Evolutionary conservation across 2,329 filamentous ascomycete species (phyloP), one percentile per base, ranked within the genome.

Genomic region (Aspergillus carbonarius): DNA sequence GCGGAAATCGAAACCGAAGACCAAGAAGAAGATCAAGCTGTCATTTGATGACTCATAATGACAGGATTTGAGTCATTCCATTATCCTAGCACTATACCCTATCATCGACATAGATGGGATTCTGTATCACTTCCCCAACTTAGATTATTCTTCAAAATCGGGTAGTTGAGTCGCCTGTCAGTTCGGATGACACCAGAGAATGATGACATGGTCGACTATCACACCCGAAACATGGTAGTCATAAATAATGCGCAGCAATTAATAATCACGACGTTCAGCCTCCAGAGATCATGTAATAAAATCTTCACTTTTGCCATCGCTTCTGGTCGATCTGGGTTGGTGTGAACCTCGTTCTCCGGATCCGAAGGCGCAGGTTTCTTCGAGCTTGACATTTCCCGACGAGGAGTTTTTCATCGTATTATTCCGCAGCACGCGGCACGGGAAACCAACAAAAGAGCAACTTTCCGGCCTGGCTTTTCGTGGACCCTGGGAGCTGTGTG

Each of bases 1-100:
- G 48, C 69, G 68, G 50, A 78, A 77, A 62, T 61, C 70, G 8
- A 77, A 76, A 60, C 65, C 67, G 59, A 77, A 75, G 62, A 74
- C 73, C 71, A 79, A 68, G 59, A 77, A 75, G 72, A 79, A 78
- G 64, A 76, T 79, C 60, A 79, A 79, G 62, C 69, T 79, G 13
- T 79, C 78, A 2, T 79, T 79, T 60, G 34, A 59, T 59, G 54
- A 57, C 35, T 60, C 54, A 60, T 57, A 20, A 53, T 53, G 40
- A 59, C 27, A 35, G 17, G 18, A 54, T 30, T 42, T 58, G 44
- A 57, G 34, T 57, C 50, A 39, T 51, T 39, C 5, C n/a, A 15
- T 25, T 40, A 39, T 42, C 15, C 32, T 42, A 18, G 32, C 18
- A 40, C 40, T 17, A 35, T 57, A 44, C 51, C 51, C 51, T 42